Conservation (phyloP, 495 filamentous ascomycete species). For the Mycothermus thermophilus region DNA sequence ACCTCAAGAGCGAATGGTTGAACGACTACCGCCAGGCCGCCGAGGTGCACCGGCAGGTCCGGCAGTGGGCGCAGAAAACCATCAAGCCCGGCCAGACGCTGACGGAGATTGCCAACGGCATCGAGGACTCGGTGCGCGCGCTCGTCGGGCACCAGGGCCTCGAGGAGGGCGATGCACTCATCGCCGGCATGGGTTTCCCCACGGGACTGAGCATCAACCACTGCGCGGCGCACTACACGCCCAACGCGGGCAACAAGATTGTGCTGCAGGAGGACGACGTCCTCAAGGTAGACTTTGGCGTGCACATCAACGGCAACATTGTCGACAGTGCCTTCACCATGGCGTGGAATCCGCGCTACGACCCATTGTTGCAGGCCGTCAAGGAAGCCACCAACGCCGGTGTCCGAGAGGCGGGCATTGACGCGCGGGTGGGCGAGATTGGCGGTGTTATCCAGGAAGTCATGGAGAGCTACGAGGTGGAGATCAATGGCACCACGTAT, state of each 20-base stretch:
- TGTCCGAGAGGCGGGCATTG: constrained; percentile 71
- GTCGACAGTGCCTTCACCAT: constrained; percentile 90
- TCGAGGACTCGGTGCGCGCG: constrained; percentile 72
- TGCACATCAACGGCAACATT: constrained; percentile 81
- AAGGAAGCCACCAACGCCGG: constrained; percentile 82
- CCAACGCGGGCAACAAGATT: constrained; percentile 83
- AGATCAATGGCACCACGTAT: constrained; percentile 59
- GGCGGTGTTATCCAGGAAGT: constrained; percentile 67
- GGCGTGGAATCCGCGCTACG: constrained; percentile 73
- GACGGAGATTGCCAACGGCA: constrained; percentile 70
- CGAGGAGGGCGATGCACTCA: constrained; percentile 61
- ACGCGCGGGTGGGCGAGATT: constrained; percentile 64
- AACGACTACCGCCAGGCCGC: constrained; percentile 77
- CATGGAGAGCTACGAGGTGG: constrained; percentile 83
- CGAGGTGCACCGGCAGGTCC: constrained; percentile 78
- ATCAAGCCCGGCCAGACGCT: constrained; percentile 72
- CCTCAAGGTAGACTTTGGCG: constrained; percentile 87
- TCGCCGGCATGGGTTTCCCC: constrained; percentile 81
- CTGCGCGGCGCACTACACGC: constrained; percentile 78
- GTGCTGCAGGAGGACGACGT: constrained; percentile 70
- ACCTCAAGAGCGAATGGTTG: constrained; percentile 71
- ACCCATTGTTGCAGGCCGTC: constrained; percentile 67
- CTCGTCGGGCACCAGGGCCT: constrained; percentile 66
- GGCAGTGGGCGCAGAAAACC: constrained; percentile 65
- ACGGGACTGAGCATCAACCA: constrained; percentile 78